Percentiles rank a stretch among this genome's conserved stretches.
These are phyloP conservation scores for Arthroderma sp. DNA, from an alignment of 2,329 filamentous ascomycete genomes.

Conservation along the genomic window DNA sequence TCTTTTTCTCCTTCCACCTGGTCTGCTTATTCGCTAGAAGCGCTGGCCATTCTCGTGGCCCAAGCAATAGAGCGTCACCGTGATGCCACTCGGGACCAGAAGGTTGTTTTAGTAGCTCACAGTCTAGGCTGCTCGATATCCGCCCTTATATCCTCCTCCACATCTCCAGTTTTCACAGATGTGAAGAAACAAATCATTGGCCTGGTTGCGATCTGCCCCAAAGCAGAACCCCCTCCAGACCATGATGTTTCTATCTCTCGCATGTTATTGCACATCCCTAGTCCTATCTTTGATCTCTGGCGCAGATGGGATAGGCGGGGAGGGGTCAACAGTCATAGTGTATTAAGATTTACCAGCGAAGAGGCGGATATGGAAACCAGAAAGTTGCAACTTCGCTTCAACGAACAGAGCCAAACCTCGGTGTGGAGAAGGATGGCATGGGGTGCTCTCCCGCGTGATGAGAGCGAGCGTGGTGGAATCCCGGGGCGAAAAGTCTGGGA, in stretches of 20 bases:
- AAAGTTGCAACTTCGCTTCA: constrained; percentile 39
- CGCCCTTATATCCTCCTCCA: constrained; percentile 53
- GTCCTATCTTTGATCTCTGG: constrained; percentile 57
- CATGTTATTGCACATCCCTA: constrained; percentile 53
- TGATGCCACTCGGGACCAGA: constrained; percentile 51
- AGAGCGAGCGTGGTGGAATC: constrained; percentile 47
- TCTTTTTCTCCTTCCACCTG: constrained; percentile 56
- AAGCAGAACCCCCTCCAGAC: constrained; percentile 48
- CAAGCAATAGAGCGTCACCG: constrained; percentile 61
- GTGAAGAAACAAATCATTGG: constrained; percentile 57
- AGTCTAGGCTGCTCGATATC: constrained; percentile 79
- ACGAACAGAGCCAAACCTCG: constrained; percentile 67
- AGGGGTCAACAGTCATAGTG: constrained; percentile 63
- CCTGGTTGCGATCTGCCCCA: constrained; percentile 69
- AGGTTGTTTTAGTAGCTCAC: constrained; percentile 70
- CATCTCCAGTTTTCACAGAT: constrained; percentile 38
- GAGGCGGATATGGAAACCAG: constrained; percentile 29
- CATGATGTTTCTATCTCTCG: constrained; percentile 39
- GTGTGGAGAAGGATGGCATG: constrained; percentile 73
- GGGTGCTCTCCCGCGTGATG: constrained; percentile 50
- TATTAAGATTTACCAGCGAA: constrained; percentile 53
- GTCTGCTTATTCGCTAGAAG: constrained; percentile 66
- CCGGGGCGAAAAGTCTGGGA: constrained; percentile 60
- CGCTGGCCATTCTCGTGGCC: constrained; percentile 61
- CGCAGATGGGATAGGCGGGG: constrained; percentile 67